Percentiles rank a stretch among this genome's conserved stretches.
Evolutionary conservation across 768 basidiomycete genomes (phyloP).

Genomic region (Dioszegia hungarica): DNA sequence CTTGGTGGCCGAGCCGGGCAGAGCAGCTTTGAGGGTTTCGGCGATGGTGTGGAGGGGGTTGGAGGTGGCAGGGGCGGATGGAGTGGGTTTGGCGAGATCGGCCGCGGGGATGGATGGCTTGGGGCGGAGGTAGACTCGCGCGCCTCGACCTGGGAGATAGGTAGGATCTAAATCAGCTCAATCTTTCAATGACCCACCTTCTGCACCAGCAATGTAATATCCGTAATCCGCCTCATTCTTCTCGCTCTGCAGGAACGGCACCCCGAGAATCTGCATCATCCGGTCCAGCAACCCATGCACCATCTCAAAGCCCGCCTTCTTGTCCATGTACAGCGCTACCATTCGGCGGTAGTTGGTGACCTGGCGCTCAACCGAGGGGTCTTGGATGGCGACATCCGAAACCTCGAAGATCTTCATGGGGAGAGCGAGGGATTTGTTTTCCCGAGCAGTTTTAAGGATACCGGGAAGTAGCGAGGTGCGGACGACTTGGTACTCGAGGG

Average conservation of each 20-base stretch:
- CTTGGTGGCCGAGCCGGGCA: constrained; percentile 37
- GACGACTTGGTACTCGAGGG: constrained; percentile 95
- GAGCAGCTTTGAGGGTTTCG: constrained; percentile 54
- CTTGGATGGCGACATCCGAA: constrained; percentile 89
- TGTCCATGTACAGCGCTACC: constrained; percentile 91
- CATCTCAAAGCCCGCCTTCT: constrained; percentile 93
- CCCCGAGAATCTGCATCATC: constrained; percentile 91
- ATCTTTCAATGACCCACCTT: constrained; percentile 56
- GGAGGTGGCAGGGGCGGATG: constrained; percentile 19
- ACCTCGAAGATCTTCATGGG: constrained; percentile 92
- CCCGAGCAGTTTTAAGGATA: constrained; percentile 90
- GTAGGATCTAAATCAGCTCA: constrained; percentile 62
- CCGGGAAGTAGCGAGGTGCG: constrained; percentile 93
- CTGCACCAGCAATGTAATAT: constrained; percentile 84
- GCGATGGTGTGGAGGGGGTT: constrained; percentile 47
- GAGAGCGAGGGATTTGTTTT: constrained; percentile 87
- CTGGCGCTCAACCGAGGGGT: constrained; percentile 59
- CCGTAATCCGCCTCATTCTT: constrained; percentile 55
- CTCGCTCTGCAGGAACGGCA: constrained; percentile 65
- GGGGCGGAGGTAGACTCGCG: constrained; percentile 79
- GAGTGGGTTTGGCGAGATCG: constrained; percentile 17
- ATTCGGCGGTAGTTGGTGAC: constrained; percentile 76
- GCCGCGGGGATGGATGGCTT: constrained; percentile 22
- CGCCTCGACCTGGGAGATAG: constrained; percentile 93
- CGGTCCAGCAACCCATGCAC: constrained; percentile 92